Percentiles rank a stretch among this genome's conserved stretches.
Evolutionary conservation across 768 basidiomycete genomes (phyloP).

Genomic region (Chlorophyllum brunneum): DNA sequence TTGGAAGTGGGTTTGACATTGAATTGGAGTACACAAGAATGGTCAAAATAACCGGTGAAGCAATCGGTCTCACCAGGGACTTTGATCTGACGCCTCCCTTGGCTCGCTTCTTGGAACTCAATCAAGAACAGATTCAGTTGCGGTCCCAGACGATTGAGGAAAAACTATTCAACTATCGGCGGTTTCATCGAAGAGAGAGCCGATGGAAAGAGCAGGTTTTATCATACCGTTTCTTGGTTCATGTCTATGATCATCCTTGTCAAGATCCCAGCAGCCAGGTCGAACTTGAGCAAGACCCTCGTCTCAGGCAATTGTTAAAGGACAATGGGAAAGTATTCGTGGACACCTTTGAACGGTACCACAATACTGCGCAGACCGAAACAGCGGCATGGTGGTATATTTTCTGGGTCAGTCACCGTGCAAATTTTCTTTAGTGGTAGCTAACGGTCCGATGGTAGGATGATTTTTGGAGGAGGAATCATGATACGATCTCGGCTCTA

Average conservation of each 20-base stretch:
- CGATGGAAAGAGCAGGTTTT: conserved; percentile 50
- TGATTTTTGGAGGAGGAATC: conserved; percentile 71
- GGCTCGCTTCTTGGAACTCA: conserved; percentile 59
- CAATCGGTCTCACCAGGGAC: conserved; percentile 63
- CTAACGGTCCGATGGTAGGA: conserved; percentile 41
- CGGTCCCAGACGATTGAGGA: conserved; percentile 42
- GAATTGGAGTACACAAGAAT: conserved; percentile 52
- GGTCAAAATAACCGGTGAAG: conserved; percentile 43
- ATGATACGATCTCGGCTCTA: conserved; percentile 50
- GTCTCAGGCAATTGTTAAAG: conserved; percentile 50
- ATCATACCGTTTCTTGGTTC: conserved; percentile 58
- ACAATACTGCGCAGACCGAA: conserved; percentile 43
- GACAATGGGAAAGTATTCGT: conserved; percentile 42
- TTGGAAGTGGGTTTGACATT: conserved; percentile 70
- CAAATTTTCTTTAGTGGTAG: not conserved
- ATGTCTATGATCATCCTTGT: conserved; percentile 53
- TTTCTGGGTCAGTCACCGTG: conserved; percentile 55
- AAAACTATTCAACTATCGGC: conserved; percentile 47
- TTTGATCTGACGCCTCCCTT: conserved; percentile 59
- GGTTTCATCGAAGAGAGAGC: conserved; percentile 43
- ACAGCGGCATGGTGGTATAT: conserved; percentile 75
- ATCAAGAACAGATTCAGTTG: conserved; percentile 45
- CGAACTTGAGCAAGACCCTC: conserved; percentile 47
- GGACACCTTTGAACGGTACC: conserved; percentile 50
- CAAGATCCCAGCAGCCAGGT: conserved; percentile 38